phyloP scores from a whole-genome alignment of 2,329 filamentous ascomycete genomes.

The Nothophaeocryptopus gaeumannii region DNA sequence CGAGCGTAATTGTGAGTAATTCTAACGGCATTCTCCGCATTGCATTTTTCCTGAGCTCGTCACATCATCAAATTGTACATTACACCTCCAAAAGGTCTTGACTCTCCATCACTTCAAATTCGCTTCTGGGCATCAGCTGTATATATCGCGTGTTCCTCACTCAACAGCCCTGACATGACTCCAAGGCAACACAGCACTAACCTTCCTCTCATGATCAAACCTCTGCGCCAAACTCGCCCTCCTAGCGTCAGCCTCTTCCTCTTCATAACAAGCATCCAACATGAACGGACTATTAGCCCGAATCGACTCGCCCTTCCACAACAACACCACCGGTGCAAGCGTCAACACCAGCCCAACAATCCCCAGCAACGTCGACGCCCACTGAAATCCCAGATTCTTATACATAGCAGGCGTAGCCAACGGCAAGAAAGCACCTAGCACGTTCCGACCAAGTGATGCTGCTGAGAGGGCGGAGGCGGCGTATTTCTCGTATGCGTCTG shows the following conservation, averaged over 20 bases:
- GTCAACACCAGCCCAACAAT: constrained; percentile 43
- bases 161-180: no score
- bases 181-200: not conserved
- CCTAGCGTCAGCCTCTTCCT: constrained; percentile 24
- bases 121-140: no score
- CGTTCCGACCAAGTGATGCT: constrained; percentile 45
- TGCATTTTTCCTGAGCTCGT: no score
- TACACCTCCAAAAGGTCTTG: no score
- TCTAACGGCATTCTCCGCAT: no score
- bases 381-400: constrained; percentile 43
- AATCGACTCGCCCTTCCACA: constrained; percentile 30
- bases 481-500: constrained; percentile 49
- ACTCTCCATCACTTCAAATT: no score
- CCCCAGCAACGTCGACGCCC: constrained; percentile 46
- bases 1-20: no score
- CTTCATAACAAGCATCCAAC: constrained; percentile 28
- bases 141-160: no score
- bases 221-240: constrained; percentile 16
- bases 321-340: constrained; percentile 41
- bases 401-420: constrained; percentile 47
- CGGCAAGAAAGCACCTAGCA: constrained; percentile 46
- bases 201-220: not conserved
- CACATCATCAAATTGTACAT: no score
- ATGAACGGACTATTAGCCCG: constrained; percentile 31
- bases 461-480: constrained; percentile 47